Percentiles rank a stretch among this genome's conserved stretches.
Conservation (phyloP, 1,139 yeast species). For the Hanseniaspora sp. region DNA sequence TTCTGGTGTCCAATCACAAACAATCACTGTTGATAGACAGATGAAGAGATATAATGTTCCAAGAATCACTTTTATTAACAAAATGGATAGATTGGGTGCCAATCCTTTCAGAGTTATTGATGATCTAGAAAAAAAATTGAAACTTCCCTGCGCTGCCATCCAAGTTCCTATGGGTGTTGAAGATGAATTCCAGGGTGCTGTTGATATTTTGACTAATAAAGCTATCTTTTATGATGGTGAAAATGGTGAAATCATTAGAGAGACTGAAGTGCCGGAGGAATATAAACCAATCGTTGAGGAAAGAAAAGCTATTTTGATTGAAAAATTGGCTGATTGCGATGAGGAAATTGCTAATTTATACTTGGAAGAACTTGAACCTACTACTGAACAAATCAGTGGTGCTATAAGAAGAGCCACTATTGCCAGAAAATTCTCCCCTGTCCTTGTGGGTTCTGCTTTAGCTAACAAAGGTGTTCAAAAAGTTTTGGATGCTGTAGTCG, state of each 20-base stretch:
- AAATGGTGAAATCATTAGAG: slow-evolving; percentile 72
- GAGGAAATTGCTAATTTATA: slow-evolving; percentile 91
- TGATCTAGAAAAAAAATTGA: slow-evolving; percentile 74
- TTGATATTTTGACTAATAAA: slow-evolving; percentile 77
- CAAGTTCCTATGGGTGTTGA: slow-evolving; percentile 97
- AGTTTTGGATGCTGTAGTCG: slow-evolving; percentile 91
- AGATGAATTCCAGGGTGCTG: slow-evolving; percentile 72
- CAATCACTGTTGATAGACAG: slow-evolving; percentile 96
- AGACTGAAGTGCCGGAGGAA: slow-evolving; percentile 61
- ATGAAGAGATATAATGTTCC: slow-evolving; percentile 98
- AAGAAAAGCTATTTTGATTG: slow-evolving; percentile 72
- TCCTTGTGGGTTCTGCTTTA: slow-evolving; percentile 93
- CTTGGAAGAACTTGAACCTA: slow-evolving; percentile 82
- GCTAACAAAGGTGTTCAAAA: slow-evolving; percentile 94
- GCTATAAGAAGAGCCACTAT: slow-evolving; percentile 96
- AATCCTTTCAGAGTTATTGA: slow-evolving; percentile 92
- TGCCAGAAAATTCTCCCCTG: slow-evolving; percentile 95
- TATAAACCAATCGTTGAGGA: slow-evolving; percentile 68
- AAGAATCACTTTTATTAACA: slow-evolving; percentile 86
- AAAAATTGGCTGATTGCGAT: slow-evolving; percentile 93
- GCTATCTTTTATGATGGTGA: slow-evolving; percentile 82
- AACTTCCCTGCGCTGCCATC: slow-evolving; percentile 92
- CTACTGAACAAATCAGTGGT: slow-evolving; percentile 64
- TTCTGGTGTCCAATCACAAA: slow-evolving; percentile 95
- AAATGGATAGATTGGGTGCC: slow-evolving; percentile 99